Conservation (phyloP, 768 basidiomycete genomes). For the Rhizopogon vinicolor region DNA sequence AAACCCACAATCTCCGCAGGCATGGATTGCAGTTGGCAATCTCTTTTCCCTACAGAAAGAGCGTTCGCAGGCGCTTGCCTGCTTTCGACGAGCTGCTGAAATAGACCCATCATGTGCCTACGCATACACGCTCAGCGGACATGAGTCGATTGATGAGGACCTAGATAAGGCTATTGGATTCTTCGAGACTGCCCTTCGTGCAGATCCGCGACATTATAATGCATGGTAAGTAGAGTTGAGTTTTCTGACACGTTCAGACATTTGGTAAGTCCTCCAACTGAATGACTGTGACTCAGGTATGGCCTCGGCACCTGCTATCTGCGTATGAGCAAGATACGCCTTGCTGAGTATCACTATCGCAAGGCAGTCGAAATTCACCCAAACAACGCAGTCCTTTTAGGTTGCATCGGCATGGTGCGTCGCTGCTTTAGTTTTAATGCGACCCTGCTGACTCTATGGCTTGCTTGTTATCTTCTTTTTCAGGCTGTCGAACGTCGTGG, state of each 20-base stretch:
- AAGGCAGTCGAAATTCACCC: constrained; percentile 92
- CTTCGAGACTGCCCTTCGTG: constrained; percentile 88
- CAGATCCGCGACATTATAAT: constrained; percentile 93
- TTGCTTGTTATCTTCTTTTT: constrained; percentile 15
- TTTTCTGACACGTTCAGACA: not conserved
- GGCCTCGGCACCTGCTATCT: constrained; percentile 97
- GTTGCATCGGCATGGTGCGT: constrained; percentile 95
- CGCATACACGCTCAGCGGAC: constrained; percentile 93
- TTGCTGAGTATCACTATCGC: constrained; percentile 96
- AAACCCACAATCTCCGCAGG: constrained; percentile 74
- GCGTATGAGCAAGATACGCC: constrained; percentile 85
- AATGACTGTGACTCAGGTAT: constrained; percentile 63
- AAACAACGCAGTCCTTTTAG: constrained; percentile 90
- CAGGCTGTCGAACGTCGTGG: constrained; percentile 89
- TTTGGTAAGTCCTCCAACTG: constrained; percentile 8
- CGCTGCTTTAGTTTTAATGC: constrained; percentile 4
- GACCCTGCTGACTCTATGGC: constrained; percentile 15
- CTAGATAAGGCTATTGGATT: constrained; percentile 86
- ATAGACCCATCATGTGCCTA: constrained; percentile 90
- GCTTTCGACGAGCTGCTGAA: constrained; percentile 89
- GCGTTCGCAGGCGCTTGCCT: constrained; percentile 86
- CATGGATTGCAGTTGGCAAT: constrained; percentile 98
- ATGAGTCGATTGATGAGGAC: constrained; percentile 96
- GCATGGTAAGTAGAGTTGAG: constrained; percentile 71
- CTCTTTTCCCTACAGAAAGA: constrained; percentile 94